Evolutionary conservation across 768 basidiomycete species (phyloP).

Genomic region (Tephrocybe rancida): DNA sequence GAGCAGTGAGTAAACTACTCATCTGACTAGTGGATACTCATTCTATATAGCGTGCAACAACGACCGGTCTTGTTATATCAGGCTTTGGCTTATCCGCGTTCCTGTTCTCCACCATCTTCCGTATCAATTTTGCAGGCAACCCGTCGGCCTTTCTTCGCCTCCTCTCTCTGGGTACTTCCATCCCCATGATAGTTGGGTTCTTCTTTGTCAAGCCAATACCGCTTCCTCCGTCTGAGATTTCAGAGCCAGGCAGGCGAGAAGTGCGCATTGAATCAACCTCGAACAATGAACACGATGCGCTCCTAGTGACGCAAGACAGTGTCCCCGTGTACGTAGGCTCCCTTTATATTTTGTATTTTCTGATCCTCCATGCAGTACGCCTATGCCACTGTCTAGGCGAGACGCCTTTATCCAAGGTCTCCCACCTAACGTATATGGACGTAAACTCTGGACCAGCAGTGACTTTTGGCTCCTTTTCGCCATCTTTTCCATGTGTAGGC

Average conservation of each 20-base stretch:
- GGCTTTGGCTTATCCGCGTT: slow-evolving; percentile 93
- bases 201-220: slow-evolving; percentile 75
- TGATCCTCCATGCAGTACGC: not conserved
- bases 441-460: slow-evolving; percentile 17
- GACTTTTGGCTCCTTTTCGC: slow-evolving; percentile 37
- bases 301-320: not conserved
- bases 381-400: slow-evolving; percentile 9
- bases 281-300: not conserved
- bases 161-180: slow-evolving; percentile 75
- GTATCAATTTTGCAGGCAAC: slow-evolving; percentile 71
- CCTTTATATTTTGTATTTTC: no score
- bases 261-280: no score
- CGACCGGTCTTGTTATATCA: slow-evolving; percentile 80
- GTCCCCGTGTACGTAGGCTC: not conserved
- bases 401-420: slow-evolving; percentile 18
- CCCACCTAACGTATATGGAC: slow-evolving; percentile 23
- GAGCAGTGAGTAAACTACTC: slow-evolving; percentile 47
- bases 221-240: slow-evolving; percentile 34
- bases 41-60: slow-evolving; percentile 63
- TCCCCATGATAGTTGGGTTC: slow-evolving; percentile 78
- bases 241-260: not conserved
- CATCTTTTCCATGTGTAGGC: slow-evolving; percentile 60
- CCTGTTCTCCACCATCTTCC: slow-evolving; percentile 79
- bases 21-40: not conserved
- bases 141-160: slow-evolving; percentile 77